Conservation (phyloP, 441 rosid species). For the Pelargonium fulgidum region DNA sequence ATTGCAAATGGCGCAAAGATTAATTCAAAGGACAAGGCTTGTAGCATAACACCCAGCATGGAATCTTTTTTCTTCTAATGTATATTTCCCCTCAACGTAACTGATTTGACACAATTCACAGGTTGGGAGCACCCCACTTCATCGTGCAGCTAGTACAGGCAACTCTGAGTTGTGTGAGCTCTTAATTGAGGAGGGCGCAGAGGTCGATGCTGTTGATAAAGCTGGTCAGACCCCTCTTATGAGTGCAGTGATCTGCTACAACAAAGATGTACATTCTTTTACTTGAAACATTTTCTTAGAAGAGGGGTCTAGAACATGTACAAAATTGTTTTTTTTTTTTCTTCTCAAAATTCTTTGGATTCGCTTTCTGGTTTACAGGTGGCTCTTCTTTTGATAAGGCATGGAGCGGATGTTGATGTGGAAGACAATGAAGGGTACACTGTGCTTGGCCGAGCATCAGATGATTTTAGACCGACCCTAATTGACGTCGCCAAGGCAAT, state of each 20-base stretch:
- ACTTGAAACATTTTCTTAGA: neutral
- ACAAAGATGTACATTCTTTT: conserved; percentile 45
- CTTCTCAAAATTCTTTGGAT: neutral
- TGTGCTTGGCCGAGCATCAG: conserved; percentile 75
- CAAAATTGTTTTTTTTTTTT: neutral
- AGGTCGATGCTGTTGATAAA: conserved; percentile 63
- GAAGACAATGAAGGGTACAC: conserved; percentile 94
- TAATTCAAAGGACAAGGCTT: conserved; percentile 65
- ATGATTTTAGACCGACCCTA: conserved; percentile 51
- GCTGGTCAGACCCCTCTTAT: conserved; percentile 81
- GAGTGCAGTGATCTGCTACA: conserved; percentile 59
- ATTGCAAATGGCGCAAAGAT: conserved; percentile 57
- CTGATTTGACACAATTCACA: conserved; percentile 22
- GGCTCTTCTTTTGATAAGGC: conserved; percentile 72
- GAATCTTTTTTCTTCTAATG: neutral
- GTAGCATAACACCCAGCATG: conserved; percentile 23
- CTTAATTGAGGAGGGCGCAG: conserved; percentile 88
- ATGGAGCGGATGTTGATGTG: conserved; percentile 80
- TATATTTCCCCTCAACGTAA: neutral
- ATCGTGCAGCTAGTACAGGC: conserved; percentile 86
- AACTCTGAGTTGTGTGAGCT: conserved; percentile 63
- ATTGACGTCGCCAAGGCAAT: conserved; percentile 72
- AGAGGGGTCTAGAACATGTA: no score
- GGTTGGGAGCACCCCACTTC: conserved; percentile 87
- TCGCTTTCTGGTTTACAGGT: conserved; percentile 41